phyloP scores from a whole-genome alignment of 192 early-diverging fungal species.

The Backusella mclennaniae region DNA sequence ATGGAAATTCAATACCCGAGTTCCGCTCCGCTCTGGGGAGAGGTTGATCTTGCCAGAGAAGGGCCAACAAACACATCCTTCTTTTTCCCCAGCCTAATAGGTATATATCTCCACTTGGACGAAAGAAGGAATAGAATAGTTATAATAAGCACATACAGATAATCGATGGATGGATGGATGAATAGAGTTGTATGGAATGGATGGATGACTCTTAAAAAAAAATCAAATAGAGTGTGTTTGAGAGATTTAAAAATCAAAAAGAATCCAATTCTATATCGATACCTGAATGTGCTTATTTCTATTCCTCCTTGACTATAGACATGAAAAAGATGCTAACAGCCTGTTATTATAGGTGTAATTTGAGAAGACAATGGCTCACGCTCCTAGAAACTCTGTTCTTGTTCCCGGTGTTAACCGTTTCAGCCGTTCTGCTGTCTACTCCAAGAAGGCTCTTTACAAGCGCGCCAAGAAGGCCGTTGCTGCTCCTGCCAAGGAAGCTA shows the following conservation, averaged over 20 bases:
- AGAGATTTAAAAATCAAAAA: not conserved
- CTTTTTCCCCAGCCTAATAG: conserved; percentile 6
- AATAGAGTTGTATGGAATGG: too few species aligned
- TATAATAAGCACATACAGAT: not conserved
- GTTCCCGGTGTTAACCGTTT: conserved; percentile 81
- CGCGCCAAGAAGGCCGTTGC: conserved; percentile 66
- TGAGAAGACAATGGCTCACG: conserved; percentile 49
- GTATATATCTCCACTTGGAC: not conserved
- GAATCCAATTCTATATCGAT: not conserved
- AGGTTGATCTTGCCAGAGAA: not conserved
- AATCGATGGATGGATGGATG: not conserved
- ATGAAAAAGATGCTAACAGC: not conserved
- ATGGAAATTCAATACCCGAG: too few species aligned
- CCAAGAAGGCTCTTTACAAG: conserved; percentile 90
- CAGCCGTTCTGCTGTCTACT: conserved; percentile 80
- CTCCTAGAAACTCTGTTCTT: conserved; percentile 79
- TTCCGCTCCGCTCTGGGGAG: too few species aligned
- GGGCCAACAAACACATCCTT: not conserved
- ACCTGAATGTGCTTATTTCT: not conserved
- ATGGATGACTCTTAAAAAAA: not conserved
- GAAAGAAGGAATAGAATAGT: not conserved
- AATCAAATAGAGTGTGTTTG: not conserved
- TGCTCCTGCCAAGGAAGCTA: conserved; percentile 45
- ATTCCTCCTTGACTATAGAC: not conserved
- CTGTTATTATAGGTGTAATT: not conserved